A percentile compares a stretch with the other conserved stretches of the same genome.
phyloP scores from a whole-genome alignment of 352 stramenopile species.

The Phytophthora idaei region DNA sequence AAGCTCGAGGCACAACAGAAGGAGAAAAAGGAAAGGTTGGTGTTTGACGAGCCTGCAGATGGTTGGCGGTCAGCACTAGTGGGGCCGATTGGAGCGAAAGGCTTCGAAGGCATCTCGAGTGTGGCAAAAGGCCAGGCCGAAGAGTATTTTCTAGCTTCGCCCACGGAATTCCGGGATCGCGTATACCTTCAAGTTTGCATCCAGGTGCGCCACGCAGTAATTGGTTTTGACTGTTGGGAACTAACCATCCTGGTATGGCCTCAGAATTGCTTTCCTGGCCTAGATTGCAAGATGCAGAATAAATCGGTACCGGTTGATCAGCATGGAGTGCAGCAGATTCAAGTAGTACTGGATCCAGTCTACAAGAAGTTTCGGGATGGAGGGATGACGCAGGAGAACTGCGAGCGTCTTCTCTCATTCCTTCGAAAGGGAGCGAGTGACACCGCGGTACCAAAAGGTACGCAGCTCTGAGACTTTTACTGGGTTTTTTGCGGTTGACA shows the following conservation, averaged over 20 bases:
- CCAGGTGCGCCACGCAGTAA: constrained; percentile 7
- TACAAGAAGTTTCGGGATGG: constrained; percentile 72
- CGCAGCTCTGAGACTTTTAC: neutral
- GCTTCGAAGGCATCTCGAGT: constrained; percentile 19
- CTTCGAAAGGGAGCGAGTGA: constrained; percentile 61
- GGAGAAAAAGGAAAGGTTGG: constrained; percentile 51
- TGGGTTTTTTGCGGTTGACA: neutral
- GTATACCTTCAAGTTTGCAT: constrained; percentile 79
- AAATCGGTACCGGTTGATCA: constrained; percentile 6
- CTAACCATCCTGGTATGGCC: neutral
- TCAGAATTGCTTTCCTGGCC: constrained; percentile 67
- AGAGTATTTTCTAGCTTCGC: constrained; percentile 41
- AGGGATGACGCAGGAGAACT: constrained; percentile 57
- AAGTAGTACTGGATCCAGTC: constrained; percentile 65
- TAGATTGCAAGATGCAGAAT: constrained; percentile 69
- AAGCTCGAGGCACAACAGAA: constrained; percentile 35
- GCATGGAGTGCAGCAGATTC: constrained; percentile 38
- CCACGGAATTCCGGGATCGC: constrained; percentile 56
- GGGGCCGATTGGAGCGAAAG: constrained; percentile 29
- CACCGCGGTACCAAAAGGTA: constrained; percentile 42
- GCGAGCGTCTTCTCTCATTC: constrained; percentile 52
- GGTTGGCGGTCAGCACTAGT: constrained; percentile 60
- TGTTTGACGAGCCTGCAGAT: constrained; percentile 51
- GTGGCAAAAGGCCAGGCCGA: constrained; percentile 30
- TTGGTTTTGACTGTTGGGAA: neutral